phyloP scores from a whole-genome alignment of 805 yeast species.

The Ogataea salicorniae region DNA sequence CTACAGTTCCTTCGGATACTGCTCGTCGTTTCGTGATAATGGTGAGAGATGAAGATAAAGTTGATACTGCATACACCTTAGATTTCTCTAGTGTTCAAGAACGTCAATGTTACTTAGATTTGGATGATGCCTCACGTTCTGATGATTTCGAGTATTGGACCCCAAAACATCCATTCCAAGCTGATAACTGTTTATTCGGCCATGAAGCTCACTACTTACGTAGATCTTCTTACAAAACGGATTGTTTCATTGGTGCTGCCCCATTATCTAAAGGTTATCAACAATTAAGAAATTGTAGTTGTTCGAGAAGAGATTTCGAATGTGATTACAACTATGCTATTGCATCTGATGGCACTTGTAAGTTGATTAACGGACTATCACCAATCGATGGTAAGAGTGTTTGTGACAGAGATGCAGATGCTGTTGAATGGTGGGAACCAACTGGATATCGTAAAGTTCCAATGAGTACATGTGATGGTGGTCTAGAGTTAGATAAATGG shows the following conservation, averaged over 20 bases:
- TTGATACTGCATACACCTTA: constrained; percentile 38
- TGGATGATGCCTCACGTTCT: constrained; percentile 30
- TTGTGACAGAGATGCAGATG: constrained; percentile 49
- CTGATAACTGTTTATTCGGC: constrained; percentile 62
- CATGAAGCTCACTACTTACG: constrained; percentile 58
- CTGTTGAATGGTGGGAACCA: constrained; percentile 73
- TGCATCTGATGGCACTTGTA: constrained; percentile 77
- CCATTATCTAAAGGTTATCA: constrained; percentile 55
- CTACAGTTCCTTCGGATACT: constrained; percentile 91
- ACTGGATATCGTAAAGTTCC: constrained; percentile 92
- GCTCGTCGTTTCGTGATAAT: constrained; percentile 71
- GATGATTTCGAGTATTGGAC: constrained; percentile 64
- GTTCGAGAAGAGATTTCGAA: constrained; percentile 84
- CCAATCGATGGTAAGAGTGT: constrained; percentile 60
- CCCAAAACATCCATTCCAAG: constrained; percentile 50
- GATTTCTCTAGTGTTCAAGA: constrained; percentile 51
- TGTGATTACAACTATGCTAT: constrained; percentile 84
- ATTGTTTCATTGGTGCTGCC: constrained; percentile 69
- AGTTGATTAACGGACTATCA: constrained; percentile 65
- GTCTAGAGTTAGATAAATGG: constrained; percentile 63
- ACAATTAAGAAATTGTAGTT: constrained; percentile 63
- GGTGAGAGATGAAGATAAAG: constrained; percentile 37
- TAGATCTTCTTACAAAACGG: constrained; percentile 47
- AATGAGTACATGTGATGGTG: constrained; percentile 80
- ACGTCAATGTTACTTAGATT: constrained; percentile 52